These are phyloP conservation scores for Pestalotiopsis sp. DNA, from an alignment of 2,329 filamentous ascomycete genomes.

Conservation along the genomic window DNA sequence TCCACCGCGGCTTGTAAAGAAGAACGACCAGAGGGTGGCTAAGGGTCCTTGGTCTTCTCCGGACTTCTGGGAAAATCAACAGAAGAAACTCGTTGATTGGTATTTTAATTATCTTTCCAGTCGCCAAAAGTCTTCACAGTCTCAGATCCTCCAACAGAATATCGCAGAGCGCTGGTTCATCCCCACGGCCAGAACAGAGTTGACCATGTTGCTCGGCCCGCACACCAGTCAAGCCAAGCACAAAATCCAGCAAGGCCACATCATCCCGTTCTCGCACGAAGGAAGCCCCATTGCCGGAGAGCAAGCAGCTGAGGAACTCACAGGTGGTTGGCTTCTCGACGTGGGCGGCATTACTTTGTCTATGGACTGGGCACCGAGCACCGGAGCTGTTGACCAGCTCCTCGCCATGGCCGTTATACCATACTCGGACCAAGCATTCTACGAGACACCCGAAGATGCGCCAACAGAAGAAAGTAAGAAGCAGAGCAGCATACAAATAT, in stretches of 20 bases:
- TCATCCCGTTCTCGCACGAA: conserved; percentile 24
- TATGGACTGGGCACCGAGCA: conserved; percentile 52
- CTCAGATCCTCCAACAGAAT: conserved; percentile 20
- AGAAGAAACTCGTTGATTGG: conserved; percentile 23
- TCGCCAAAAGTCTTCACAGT: conserved; percentile 18
- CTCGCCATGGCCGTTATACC: conserved; percentile 54
- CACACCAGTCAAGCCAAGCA: conserved; percentile 26
- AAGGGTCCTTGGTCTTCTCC: conserved; percentile 27
- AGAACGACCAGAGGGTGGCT: conserved; percentile 19
- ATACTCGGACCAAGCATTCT: conserved; percentile 48
- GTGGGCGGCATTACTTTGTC: conserved; percentile 52
- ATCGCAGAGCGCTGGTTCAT: conserved; percentile 24
- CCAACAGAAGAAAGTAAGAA: conserved; percentile 37
- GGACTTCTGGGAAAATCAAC: conserved; percentile 21
- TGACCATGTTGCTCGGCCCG: conserved; percentile 27
- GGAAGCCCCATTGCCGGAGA: conserved; percentile 21
- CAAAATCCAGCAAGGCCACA: conserved; percentile 22
- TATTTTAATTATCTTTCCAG: conserved; percentile 21
- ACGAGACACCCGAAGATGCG: conserved; percentile 37
- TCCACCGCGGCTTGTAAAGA: conserved; percentile 26
- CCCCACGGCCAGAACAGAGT: conserved; percentile 20
- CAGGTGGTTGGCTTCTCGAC: conserved; percentile 53
- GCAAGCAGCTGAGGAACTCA: conserved; percentile 12
- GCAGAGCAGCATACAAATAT: conserved; percentile 53
- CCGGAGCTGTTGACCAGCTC: conserved; percentile 40